These are phyloP conservation scores for Pyrenula aspistea DNA, from an alignment of 495 filamentous ascomycete species.

Conservation along the genomic window DNA sequence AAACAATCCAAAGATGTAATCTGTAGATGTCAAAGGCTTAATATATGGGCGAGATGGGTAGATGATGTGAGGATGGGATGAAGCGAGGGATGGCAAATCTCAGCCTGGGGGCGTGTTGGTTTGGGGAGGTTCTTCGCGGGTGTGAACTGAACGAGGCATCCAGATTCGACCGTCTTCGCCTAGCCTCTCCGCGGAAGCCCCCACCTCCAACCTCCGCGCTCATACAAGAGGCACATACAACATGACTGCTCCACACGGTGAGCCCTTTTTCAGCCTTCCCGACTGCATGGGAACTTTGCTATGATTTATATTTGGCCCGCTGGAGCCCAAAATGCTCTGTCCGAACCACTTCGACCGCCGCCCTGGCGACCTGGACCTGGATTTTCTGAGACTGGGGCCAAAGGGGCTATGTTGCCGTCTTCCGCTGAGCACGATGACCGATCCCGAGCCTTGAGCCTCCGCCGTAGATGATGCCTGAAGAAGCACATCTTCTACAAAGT, in stretches of 20 bases:
- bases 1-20: not conserved
- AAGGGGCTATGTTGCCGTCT: not conserved
- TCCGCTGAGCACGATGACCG: not conserved
- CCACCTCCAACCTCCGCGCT: not conserved
- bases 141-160: not conserved
- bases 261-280: not conserved
- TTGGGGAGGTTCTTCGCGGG: not conserved
- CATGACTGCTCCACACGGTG: not conserved
- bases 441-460: not conserved
- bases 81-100: not conserved
- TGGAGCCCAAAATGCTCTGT: not conserved
- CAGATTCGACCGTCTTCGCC: not conserved
- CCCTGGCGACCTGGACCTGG: not conserved
- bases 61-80: not conserved
- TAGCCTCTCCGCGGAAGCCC: not conserved
- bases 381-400: not conserved
- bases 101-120: not conserved
- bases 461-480: not conserved
- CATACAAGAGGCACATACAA: not conserved
- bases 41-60: not conserved
- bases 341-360: not conserved
- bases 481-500: not conserved
- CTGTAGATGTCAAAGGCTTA: not conserved
- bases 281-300: not conserved
- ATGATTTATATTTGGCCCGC: not conserved